phyloP scores from a whole-genome alignment of 345 rosid genomes.

The Trapa bicornis region DNA sequence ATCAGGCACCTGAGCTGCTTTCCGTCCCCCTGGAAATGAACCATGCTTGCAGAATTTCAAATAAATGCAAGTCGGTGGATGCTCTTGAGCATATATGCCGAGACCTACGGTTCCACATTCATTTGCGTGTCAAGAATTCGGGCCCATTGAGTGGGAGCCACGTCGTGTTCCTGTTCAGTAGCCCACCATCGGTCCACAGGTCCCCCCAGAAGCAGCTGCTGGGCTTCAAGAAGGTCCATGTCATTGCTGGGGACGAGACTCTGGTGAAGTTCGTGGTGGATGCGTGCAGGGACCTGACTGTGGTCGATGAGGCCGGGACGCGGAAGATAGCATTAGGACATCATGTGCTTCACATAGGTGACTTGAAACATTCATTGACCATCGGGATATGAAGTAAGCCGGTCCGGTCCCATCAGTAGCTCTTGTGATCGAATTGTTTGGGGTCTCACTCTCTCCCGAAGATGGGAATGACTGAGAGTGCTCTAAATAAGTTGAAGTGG shows the following conservation, averaged over 20 bases:
- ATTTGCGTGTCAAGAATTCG: conserved; percentile 36
- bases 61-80: conserved; percentile 43
- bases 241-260: conserved; percentile 21
- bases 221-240: conserved; percentile 52
- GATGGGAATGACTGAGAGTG: neutral
- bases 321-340: conserved; percentile 50
- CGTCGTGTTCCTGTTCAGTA: conserved; percentile 57
- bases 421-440: neutral
- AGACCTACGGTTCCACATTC: conserved; percentile 34
- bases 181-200: conserved; percentile 56
- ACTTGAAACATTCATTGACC: conserved; percentile 42
- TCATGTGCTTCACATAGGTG: conserved; percentile 66
- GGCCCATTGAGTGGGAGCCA: conserved; percentile 48
- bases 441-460: neutral
- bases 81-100: conserved; percentile 32
- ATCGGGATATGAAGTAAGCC: conserved; percentile 31
- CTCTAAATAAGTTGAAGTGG: neutral
- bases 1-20: conserved; percentile 45
- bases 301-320: conserved; percentile 55
- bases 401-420: neutral
- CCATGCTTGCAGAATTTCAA: conserved; percentile 44
- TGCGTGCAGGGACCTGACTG: conserved; percentile 68
- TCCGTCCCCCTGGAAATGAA: conserved; percentile 29
- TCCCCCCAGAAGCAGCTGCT: conserved; percentile 61
- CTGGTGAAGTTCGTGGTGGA: conserved; percentile 45